phyloP scores from a whole-genome alignment of 495 filamentous ascomycete genomes.

The Filosporella fistucella region DNA sequence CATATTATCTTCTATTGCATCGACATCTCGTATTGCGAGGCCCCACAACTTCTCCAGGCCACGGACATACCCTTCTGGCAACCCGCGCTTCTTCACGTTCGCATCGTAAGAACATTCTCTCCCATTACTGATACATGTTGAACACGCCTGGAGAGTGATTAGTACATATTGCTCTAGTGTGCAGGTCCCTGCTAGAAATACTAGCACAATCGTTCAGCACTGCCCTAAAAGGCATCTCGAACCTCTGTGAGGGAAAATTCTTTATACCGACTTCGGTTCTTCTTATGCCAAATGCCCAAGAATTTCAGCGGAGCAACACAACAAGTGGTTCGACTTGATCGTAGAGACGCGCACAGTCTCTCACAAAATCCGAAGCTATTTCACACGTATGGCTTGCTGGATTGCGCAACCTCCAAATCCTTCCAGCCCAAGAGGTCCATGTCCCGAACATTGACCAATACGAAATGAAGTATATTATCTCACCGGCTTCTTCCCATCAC shows the following conservation, averaged over 20 bases:
- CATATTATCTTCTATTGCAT: constrained; percentile 19
- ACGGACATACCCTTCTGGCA: constrained; percentile 60
- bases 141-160: no score
- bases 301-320: no score
- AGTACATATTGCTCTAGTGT: no score
- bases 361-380: neutral
- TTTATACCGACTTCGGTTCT: no score
- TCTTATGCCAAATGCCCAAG: no score
- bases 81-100: constrained; percentile 66
- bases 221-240: no score
- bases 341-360: no score
- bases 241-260: no score
- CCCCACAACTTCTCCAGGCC: constrained; percentile 48
- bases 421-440: neutral
- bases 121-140: constrained; percentile 55
- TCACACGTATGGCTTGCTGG: neutral
- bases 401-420: neutral
- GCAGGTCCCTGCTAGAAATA: no score
- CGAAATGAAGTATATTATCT: neutral
- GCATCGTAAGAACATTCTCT: constrained; percentile 64
- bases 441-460: neutral
- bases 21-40: constrained; percentile 26
- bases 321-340: no score
- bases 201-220: no score
- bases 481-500: constrained; percentile 68